Evolutionary conservation across 208 protist species (phyloP), one percentile per base, ranked within the genome.

Genomic region (Leishmania gerbilli): DNA sequence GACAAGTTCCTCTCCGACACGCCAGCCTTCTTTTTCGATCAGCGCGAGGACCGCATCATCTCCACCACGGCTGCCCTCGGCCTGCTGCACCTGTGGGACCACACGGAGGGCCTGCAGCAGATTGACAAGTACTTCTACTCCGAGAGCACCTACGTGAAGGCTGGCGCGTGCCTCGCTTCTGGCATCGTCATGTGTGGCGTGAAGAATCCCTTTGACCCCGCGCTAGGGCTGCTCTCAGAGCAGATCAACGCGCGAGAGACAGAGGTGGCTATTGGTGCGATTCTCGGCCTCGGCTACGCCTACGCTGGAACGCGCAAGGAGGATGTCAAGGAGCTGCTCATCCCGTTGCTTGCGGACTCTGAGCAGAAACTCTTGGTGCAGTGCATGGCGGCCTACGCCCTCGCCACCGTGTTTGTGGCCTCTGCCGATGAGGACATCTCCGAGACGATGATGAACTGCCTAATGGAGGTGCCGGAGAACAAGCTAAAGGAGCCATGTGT

Each of bases 41-140:
- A 99, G 90, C 98, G 98, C 81, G 99, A 99, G 76, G 95, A 99
- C 76, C 96, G 93, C 79, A 97, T 99, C 84, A 98, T 99, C 64
- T 96, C 92, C 55, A 99, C 99, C 34, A 98, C 97, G 8, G 99
- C 99, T 0, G 98, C 98, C 21, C 90, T 99, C 17, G 99, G 99
- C 51, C 87, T 99, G 83, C 90, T 99, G 53, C 89, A 99, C 71
- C 85, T 99, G 64, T 99, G 99, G 99, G 99, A 99, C 86, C 92
- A 99, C 74, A 98, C 98, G 27, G 95, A 96, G 56, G 99, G 99
- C 58, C 88, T 99, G 2, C 98, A 94, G 79, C 91, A 98, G 85
- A 94, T 99, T 55, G 95, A 99, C 90, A 99, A 98, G 85, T 99
- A 97, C 88, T 83, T 99, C 40, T 97, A 99, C 82, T 97, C 93